phyloP scores from a whole-genome alignment of 345 rosid genomes.

The Linum usitatissimum region DNA sequence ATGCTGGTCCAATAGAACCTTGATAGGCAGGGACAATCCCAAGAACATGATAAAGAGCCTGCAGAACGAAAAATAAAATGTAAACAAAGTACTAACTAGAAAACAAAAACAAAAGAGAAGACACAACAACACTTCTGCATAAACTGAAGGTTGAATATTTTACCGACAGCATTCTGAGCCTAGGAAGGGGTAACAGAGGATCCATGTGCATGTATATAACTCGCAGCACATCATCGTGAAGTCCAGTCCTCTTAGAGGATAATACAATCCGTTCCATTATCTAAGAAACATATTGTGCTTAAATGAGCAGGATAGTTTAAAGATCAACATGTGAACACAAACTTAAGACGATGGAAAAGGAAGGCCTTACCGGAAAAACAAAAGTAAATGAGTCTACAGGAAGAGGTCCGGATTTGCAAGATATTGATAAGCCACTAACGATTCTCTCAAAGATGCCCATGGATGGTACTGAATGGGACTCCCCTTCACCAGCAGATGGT shows the following conservation, averaged over 20 bases:
- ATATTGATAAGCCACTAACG: slow-evolving; percentile 47
- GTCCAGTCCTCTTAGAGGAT: slow-evolving; percentile 64
- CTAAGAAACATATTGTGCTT: slow-evolving; percentile 27
- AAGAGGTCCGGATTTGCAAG: slow-evolving; percentile 85
- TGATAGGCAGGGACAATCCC: slow-evolving; percentile 80
- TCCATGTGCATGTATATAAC: slow-evolving; percentile 83
- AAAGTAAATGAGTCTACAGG: slow-evolving; percentile 93
- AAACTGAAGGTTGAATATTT: slow-evolving; percentile 16
- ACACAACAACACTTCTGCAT: neutral
- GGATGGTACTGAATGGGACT: slow-evolving; percentile 33
- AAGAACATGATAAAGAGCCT: slow-evolving; percentile 86
- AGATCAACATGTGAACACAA: neutral
- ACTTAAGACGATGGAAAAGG: neutral
- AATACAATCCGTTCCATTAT: slow-evolving; percentile 78
- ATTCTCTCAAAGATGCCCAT: slow-evolving; percentile 76
- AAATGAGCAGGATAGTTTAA: slow-evolving; percentile 11
- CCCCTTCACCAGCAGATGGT: slow-evolving; percentile 37
- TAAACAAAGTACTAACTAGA: slow-evolving; percentile 9
- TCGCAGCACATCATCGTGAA: slow-evolving; percentile 77
- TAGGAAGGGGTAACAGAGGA: slow-evolving; percentile 84
- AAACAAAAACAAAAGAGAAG: neutral
- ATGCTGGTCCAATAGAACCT: slow-evolving; percentile 72
- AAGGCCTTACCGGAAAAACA: slow-evolving; percentile 66
- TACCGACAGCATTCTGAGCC: slow-evolving; percentile 93
- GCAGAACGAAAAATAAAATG: slow-evolving; percentile 20